phyloP scores from a whole-genome alignment of 768 basidiomycete species.

The Tylopilus felleus region DNA sequence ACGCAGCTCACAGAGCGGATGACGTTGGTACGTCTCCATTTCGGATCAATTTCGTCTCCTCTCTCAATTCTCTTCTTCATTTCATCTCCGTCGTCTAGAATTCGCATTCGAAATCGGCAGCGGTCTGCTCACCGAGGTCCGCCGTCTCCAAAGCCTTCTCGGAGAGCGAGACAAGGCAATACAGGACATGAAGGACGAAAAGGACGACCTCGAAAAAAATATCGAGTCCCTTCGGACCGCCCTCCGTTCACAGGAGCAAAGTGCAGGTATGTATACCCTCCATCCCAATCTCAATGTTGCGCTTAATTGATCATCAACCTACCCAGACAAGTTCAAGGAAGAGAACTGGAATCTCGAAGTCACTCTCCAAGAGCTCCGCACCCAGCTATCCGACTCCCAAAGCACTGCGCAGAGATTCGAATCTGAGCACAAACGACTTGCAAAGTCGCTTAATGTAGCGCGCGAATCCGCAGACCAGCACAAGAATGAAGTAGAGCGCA shows the following conservation, averaged over 20 bases:
- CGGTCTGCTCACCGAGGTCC: conserved; percentile 84
- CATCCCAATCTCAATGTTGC: not conserved
- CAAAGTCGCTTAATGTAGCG: conserved; percentile 65
- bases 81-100: conserved; percentile 49
- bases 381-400: conserved; percentile 64
- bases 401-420: conserved; percentile 67
- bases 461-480: conserved; percentile 78
- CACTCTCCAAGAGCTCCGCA: conserved; percentile 78
- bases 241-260: conserved; percentile 78
- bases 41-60: conserved; percentile 5
- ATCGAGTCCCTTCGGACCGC: conserved; percentile 71
- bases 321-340: conserved; percentile 89
- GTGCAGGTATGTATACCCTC: conserved; percentile 51
- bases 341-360: conserved; percentile 99
- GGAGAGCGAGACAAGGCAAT: conserved; percentile 92
- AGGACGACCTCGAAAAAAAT: conserved; percentile 79
- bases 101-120: conserved; percentile 98
- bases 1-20: conserved; percentile 85
- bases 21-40: conserved; percentile 67
- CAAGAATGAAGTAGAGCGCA: conserved; percentile 81
- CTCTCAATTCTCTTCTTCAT: conserved; percentile 12
- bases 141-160: conserved; percentile 85
- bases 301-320: conserved; percentile 1
- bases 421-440: conserved; percentile 77
- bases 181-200: conserved; percentile 88